Base-by-base conservation (phyloP, 257 asterid genomes). In the Buddleja alternifolia region DNA sequence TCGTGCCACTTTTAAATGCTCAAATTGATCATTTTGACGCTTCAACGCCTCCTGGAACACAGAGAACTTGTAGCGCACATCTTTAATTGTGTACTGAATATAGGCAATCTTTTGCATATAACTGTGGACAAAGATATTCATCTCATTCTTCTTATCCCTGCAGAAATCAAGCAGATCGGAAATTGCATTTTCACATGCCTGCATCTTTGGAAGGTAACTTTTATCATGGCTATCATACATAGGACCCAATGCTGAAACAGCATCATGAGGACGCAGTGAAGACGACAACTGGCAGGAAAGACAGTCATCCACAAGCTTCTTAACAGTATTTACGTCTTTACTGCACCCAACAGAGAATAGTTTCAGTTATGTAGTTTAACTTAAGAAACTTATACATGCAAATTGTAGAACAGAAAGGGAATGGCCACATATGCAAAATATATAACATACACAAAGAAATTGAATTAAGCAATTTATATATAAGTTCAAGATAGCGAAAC, bases 181-280 rank as follows among this genome's bases (percentile, higher is more conserved):
- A 62, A 91, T 84, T 50, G 85, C 84, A 16, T 69, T 66, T 24
- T 91, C 97, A 58, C 97, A 86, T 42, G 84, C 83, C 70, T 83
- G 93, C 91, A 91, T 91, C 83, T 81, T 91, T 21, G 95, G 97
- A 59, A 94, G 90, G 75, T 82, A 84, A 77, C 69, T 87, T 71
- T 83, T 86, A 34, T 85, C 97, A 45, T 94, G 99, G 79, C 87
- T 82, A 39, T 87, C 95, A 61, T 94, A 94, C 90, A 91, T 91
- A n/a, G 96, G 97, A 57, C 99, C 99, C 88, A 91, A 75, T 10
- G 97, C 99, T 1, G 96, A 94, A 79, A 91, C 97, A 48, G 99
- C 97, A 80, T 94, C 99, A 71, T 91, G 99, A 54, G 99, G 99
- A 57, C 97, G 97, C 67, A 94, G 84, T 46, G 97, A 87, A 71